Evolutionary conservation across 305 asterid species (phyloP).

Genomic region (Plantago coronopus): DNA sequence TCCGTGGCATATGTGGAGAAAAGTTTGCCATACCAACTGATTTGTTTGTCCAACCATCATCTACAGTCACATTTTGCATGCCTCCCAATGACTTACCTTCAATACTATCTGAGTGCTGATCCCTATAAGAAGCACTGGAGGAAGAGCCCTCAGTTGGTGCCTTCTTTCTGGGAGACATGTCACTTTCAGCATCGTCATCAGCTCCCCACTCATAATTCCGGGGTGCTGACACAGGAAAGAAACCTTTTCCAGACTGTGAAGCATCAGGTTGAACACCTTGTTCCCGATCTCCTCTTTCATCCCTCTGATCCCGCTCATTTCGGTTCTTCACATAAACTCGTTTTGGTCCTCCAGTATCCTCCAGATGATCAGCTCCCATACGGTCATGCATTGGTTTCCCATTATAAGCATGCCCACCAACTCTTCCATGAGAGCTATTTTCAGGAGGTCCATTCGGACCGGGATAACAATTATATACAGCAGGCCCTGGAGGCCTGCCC

Average conservation of each 20-base stretch:
- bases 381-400: slow-evolving; percentile 46
- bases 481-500: slow-evolving; percentile 61
- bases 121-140: slow-evolving; percentile 35
- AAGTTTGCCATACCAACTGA: slow-evolving; percentile 33
- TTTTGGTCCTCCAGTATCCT: slow-evolving; percentile 44
- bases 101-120: slow-evolving; percentile 32
- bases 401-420: slow-evolving; percentile 12
- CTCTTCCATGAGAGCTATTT: slow-evolving; percentile 48
- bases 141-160: slow-evolving; percentile 33
- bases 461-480: slow-evolving; percentile 58
- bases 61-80: slow-evolving; percentile 29
- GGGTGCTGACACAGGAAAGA: slow-evolving; percentile 30
- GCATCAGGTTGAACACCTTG: slow-evolving; percentile 31
- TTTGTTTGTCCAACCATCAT: slow-evolving; percentile 40
- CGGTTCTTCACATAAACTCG: slow-evolving; percentile 46
- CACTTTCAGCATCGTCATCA: slow-evolving; percentile 55
- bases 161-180: slow-evolving; percentile 34
- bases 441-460: slow-evolving; percentile 45
- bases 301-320: slow-evolving; percentile 48
- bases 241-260: slow-evolving; percentile 35
- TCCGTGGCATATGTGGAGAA: slow-evolving; percentile 37
- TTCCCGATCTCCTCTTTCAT: slow-evolving; percentile 48
- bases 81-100: slow-evolving; percentile 42
- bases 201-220: slow-evolving; percentile 80
- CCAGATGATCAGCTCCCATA: slow-evolving; percentile 42